Evolutionary conservation across 306 rosid genomes (phyloP).

Genomic region (Cercis canadensis): DNA sequence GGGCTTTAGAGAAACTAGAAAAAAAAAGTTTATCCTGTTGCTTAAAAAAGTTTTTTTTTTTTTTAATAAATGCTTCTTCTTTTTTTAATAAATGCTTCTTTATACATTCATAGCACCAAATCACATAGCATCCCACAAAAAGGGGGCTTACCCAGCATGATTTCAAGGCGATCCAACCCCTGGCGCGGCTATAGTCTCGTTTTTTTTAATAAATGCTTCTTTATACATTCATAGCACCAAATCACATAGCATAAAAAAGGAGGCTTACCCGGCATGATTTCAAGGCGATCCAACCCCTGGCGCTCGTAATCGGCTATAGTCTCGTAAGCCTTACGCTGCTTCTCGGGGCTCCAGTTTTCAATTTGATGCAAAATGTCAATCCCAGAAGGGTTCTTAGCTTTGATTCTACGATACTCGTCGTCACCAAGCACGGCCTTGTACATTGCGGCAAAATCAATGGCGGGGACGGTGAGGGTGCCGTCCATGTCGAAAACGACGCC

Average conservation of each 20-base stretch:
- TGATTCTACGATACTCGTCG: constrained; percentile 61
- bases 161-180: constrained; percentile 77
- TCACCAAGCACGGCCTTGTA: constrained; percentile 84
- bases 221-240: no score
- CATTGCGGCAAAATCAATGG: constrained; percentile 84
- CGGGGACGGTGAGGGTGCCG: constrained; percentile 94
- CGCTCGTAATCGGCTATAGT: constrained; percentile 80
- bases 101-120: no score
- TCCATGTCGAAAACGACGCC: constrained; percentile 99
- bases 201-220: no score
- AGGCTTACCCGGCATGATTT: constrained; percentile 86
- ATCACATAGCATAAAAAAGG: background rate
- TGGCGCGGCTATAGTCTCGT: constrained; percentile 71
- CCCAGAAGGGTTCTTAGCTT: constrained; percentile 66
- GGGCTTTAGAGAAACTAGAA: no score
- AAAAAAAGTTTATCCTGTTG: no score
- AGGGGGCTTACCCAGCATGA: constrained; percentile 75
- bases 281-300: constrained; percentile 69
- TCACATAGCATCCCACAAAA: no score
- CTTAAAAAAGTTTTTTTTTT: no score
- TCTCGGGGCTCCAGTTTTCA: constrained; percentile 60
- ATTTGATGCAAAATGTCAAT: constrained; percentile 79
- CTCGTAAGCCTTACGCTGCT: constrained; percentile 69
- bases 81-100: no score
- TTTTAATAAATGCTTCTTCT: no score